phyloP scores from a whole-genome alignment of 2,329 filamentous ascomycete species.

The Thielaviopsis ethacetica region DNA sequence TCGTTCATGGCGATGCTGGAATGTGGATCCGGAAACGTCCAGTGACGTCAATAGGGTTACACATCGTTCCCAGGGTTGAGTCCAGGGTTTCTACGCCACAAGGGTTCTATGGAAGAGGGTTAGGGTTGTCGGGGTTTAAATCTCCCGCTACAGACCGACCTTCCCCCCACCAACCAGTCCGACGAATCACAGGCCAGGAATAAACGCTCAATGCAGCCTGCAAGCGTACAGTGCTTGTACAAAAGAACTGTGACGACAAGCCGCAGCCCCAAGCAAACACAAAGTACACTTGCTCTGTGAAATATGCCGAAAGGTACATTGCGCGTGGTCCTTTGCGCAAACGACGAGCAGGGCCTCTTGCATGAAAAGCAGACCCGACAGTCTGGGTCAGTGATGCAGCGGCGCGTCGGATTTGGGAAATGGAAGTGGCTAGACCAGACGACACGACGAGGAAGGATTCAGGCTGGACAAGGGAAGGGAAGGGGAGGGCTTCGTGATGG shows the following conservation, averaged over 20 bases:
- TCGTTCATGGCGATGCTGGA: no score
- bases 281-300: neutral
- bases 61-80: no score
- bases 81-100: no score
- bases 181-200: neutral
- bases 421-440: neutral
- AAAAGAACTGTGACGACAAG: neutral
- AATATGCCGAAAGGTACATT: neutral
- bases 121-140: neutral
- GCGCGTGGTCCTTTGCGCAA: neutral
- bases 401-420: neutral
- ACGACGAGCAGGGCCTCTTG: neutral
- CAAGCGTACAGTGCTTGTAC: neutral
- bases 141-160: neutral
- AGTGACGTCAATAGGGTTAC: no score
- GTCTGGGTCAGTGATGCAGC: neutral
- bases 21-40: no score
- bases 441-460: neutral
- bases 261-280: neutral
- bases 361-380: neutral
- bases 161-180: no score
- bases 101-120: neutral
- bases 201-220: neutral
- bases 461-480: neutral
- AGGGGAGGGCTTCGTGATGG: no score